A percentile compares a stretch with the other conserved stretches of the same genome.
Evolutionary conservation across 805 yeast genomes (phyloP).

Genomic region (Yarrowia alimentaria): DNA sequence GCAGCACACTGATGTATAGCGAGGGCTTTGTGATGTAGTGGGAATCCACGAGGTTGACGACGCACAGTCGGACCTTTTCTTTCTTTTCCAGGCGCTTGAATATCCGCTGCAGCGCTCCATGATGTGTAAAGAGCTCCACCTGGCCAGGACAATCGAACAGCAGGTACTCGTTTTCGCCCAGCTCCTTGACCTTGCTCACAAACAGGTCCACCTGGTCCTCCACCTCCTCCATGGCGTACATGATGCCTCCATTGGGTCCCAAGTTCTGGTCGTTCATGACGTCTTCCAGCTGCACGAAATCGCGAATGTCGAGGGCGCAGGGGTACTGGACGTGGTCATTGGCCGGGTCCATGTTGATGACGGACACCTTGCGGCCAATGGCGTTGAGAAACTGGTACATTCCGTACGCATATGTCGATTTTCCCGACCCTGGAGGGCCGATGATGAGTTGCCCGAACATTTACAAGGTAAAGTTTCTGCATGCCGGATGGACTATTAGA

Average conservation of each 20-base stretch:
- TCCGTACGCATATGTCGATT: slow-evolving; percentile 92
- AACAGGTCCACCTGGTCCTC: slow-evolving; percentile 60
- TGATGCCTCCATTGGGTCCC: slow-evolving; percentile 90
- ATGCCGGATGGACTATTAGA: too few relatives aligned
- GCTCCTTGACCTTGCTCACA: slow-evolving; percentile 52
- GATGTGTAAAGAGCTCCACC: slow-evolving; percentile 91
- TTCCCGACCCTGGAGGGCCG: slow-evolving; percentile 98
- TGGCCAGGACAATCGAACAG: slow-evolving; percentile 95
- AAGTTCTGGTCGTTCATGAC: slow-evolving; percentile 67
- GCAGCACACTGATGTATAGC: slow-evolving; percentile 76
- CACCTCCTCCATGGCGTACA: slow-evolving; percentile 74
- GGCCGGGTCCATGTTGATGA: slow-evolving; percentile 90
- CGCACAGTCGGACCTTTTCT: slow-evolving; percentile 62
- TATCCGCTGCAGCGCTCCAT: slow-evolving; percentile 65
- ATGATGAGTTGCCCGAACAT: slow-evolving; percentile 81
- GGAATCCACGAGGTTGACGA: slow-evolving; percentile 82
- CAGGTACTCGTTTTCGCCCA: slow-evolving; percentile 61
- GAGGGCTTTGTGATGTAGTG: slow-evolving; percentile 81
- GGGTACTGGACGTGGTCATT: slow-evolving; percentile 71
- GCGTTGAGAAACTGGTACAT: slow-evolving; percentile 88
- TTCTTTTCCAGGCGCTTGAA: slow-evolving; percentile 63
- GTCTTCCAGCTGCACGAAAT: slow-evolving; percentile 71
- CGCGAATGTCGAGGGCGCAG: slow-evolving; percentile 74
- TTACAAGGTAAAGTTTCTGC: background rate
- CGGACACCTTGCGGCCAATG: slow-evolving; percentile 83